Evolutionary conservation across 1,284 basidiomycete species (phyloP), one percentile per base, ranked within the genome.

Genomic region (Meira nashicola): DNA sequence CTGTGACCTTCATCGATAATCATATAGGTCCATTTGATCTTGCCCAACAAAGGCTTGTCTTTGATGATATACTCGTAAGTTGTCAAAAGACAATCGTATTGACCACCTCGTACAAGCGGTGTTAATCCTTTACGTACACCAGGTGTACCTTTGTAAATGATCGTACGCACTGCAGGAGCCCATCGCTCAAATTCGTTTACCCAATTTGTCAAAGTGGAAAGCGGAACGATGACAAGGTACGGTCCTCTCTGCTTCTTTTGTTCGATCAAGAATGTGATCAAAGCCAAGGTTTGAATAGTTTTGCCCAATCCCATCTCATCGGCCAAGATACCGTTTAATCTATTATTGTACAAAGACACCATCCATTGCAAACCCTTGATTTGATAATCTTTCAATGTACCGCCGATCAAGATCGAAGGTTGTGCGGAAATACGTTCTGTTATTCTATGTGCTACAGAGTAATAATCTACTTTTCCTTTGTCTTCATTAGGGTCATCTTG

Each of bases 381-480:
- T 65, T 78, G 76, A 60, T 78, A 78, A 38, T 77, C 75, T 62
- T 78, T 78, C 41, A 78, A 59, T 40, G 63, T 74, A 37, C 73
- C 76, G n/a, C 74, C 74, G 33, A 90, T 80, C 15, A 98, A 85
- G 23, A 98, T 85, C 28, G 76, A 78, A 1, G 94, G 92, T 80
- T 98, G 95, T 69, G 82, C 84, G 6, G 85, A 82, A 70, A 98
- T 82, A 80, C 85, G 92, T 83, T 99, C 95, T 70, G 89, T 89
- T 73, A 92, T 89, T 65, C 86, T 84, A 79, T 98, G 95, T 0
- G 95, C 93, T 54, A 98, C 90, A 14, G 91, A 90, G 75, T 97
- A 97, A 81, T 98, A 98, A 79, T 98, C 95, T 57, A 93, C 85
- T 82, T 89, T 96, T 71, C 70, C 70, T 23, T 68, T 65, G 48